Percentiles rank a stretch among this genome's conserved stretches.
These are phyloP conservation scores for Massarina eburnea DNA, from an alignment of 2,329 filamentous ascomycete species.

Conservation along the genomic window DNA sequence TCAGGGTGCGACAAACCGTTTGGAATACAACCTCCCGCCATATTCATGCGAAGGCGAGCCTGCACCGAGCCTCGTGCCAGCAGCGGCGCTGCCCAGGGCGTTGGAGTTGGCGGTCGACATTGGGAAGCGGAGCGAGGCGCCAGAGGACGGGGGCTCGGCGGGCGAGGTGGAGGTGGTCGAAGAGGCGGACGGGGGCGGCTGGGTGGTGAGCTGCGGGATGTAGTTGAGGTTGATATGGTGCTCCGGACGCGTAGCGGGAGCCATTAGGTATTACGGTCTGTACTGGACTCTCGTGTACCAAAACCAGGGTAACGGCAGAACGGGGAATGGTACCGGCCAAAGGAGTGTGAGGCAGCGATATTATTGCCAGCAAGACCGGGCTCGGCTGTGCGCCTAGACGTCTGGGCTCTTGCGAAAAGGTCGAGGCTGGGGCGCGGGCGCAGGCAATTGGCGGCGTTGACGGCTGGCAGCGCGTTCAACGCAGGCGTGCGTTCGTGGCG, in stretches of 20 bases:
- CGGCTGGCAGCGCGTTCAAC: conserved; percentile 10
- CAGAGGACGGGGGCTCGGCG: conserved; percentile 66
- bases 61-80: conserved; percentile 73
- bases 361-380: conserved; percentile 35
- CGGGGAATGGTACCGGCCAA: conserved; percentile 44
- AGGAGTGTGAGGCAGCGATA: conserved; percentile 42
- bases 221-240: conserved; percentile 82
- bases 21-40: conserved; percentile 77
- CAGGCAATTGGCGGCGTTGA: not conserved
- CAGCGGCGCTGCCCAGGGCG: conserved; percentile 52
- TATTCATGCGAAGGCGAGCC: conserved; percentile 96
- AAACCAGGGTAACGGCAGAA: conserved; percentile 41
- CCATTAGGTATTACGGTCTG: conserved; percentile 83
- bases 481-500: conserved; percentile 11
- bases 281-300: conserved; percentile 40
- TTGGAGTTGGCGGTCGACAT: conserved; percentile 69
- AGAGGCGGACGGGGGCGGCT: conserved; percentile 73
- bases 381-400: conserved; percentile 28
- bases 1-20: conserved; percentile 68
- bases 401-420: too few species aligned
- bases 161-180: conserved; percentile 81
- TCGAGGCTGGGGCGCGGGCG: not conserved
- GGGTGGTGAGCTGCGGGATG: conserved; percentile 66
- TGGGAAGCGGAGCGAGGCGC: conserved; percentile 67
- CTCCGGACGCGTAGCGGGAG: conserved; percentile 75